Conservation (phyloP, 78 protist species). For the Trichosphaerium sp. region DNA sequence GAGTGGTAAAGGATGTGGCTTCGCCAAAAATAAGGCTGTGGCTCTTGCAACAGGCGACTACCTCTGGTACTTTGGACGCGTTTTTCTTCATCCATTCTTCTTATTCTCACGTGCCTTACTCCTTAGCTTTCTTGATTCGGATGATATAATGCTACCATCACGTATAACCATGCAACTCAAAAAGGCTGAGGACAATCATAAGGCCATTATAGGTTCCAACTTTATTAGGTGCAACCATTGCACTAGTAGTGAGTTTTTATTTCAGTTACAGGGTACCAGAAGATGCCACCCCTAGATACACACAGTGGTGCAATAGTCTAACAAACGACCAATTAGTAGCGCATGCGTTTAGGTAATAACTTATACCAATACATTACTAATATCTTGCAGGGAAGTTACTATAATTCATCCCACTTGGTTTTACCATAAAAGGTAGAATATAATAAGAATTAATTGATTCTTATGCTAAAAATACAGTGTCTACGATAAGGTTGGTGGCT, state of each 20-base stretch:
- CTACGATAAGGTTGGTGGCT: conserved; percentile 1
- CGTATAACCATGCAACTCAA: conserved; percentile 8
- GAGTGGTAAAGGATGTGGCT: no score
- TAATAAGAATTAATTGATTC: no score
- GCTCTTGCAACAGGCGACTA: no score
- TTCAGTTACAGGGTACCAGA: conserved; percentile 29
- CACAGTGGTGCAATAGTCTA: conserved; percentile 36
- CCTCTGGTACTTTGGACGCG: no score
- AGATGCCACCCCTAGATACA: conserved; percentile 23
- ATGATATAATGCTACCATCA: conserved; percentile 34
- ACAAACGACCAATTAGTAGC: conserved; percentile 7
- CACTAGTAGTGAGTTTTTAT: no score
- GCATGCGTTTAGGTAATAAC: conserved; percentile 27
- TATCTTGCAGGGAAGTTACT: conserved; percentile 30
- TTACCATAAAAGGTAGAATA: background rate
- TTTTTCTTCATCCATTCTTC: no score
- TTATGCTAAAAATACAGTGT: no score
- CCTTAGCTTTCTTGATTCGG: conserved; percentile 27
- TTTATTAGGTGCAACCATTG: no score
- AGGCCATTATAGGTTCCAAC: conserved; percentile 20
- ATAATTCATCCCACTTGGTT: conserved; percentile 52
- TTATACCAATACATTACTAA: no score
- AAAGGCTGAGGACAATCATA: background rate
- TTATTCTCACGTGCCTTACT: conserved; percentile 26
- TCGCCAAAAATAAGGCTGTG: no score